Evolutionary conservation across 164 flowering plant genomes (phyloP), one percentile per base, ranked within the genome.

Genomic region (Kingdonia uniflora): DNA sequence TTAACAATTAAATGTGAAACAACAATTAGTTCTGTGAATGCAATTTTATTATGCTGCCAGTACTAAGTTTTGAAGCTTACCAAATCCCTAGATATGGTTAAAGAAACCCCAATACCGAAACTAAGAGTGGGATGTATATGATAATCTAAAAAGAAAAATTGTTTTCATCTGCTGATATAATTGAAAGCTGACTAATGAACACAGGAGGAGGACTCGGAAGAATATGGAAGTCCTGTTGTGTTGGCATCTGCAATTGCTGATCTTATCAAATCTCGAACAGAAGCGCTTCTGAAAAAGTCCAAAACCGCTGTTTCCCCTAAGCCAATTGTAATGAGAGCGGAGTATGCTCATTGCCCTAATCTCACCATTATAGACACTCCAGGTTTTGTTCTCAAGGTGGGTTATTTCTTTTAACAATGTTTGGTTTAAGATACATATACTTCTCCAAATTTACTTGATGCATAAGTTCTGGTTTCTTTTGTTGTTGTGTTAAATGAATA

Each of bases 291-390:
- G 67, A 80, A 75, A 73, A 84, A 71, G 67, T 76, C 86, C 3
- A 74, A 73, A 60, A 62, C 82, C 41, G 75, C 96, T 14, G 97
- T 94, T 64, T 94, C 97, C 54, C 54, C 97, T 12, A 89, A 89
- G 73, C 95, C 99, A 4, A 94, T 94, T 57, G 90, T 94, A 38
- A 84, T 94, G 92, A 79, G 97, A 78, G 92, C 92, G 26, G 97
- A 94, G 69, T 94, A 84, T 71, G 99, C 97, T 11, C 87, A 94
- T 68, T 94, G 96, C 61, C 99, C 99, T 35, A 87, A 94, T 60
- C 89, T 94, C 63, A 89, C 97, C 19, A 83, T 94, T 43, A 89
- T 94, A 46, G 99, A 94, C 65, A 94, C 99, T 15, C 99, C 99
- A 0, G 97, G 97, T 6, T 94, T 89, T 65, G 82, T 94, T 72